These are phyloP conservation scores for Juglanconis oblonga DNA, from an alignment of 2,329 filamentous ascomycete genomes.

Conservation along the genomic window DNA sequence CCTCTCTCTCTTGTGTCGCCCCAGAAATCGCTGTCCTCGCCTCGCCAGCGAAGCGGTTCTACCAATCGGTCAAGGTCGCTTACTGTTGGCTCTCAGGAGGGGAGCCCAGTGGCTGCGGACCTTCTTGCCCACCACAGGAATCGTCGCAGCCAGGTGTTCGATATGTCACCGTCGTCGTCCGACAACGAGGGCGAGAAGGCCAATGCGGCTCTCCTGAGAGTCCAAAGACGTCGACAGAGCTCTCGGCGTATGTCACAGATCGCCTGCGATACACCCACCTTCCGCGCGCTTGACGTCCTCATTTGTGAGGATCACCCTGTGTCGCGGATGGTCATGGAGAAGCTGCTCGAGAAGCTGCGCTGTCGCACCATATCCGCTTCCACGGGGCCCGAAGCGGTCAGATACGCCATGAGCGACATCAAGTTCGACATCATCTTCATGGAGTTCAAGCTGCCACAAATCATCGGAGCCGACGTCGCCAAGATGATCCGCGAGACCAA, in stretches of 20 bases:
- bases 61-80: constrained; percentile 78
- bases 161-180: constrained; percentile 94
- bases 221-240: constrained; percentile 91
- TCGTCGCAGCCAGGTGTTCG: constrained; percentile 88
- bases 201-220: constrained; percentile 77
- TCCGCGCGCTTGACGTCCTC: constrained; percentile 86
- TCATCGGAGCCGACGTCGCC: constrained; percentile 92
- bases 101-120: constrained; percentile 68
- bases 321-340: constrained; percentile 98
- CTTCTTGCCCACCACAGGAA: constrained; percentile 76
- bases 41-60: constrained; percentile 58
- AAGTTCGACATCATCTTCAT: constrained; percentile 99
- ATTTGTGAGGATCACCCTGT: constrained; percentile 98
- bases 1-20: constrained; percentile 54
- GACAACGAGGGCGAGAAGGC: constrained; percentile 95
- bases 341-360: constrained; percentile 88
- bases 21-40: constrained; percentile 59
- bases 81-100: constrained; percentile 92
- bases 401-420: constrained; percentile 93
- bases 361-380: constrained; percentile 91
- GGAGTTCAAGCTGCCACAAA: constrained; percentile 91
- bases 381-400: constrained; percentile 86
- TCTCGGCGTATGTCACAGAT: constrained; percentile 93
- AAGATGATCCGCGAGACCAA: constrained; percentile 97
- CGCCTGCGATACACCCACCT: constrained; percentile 78